A percentile compares a stretch with the other conserved stretches of the same genome.
phyloP scores from a whole-genome alignment of 2,329 filamentous ascomycete genomes.

The Talaromyces sp. region DNA sequence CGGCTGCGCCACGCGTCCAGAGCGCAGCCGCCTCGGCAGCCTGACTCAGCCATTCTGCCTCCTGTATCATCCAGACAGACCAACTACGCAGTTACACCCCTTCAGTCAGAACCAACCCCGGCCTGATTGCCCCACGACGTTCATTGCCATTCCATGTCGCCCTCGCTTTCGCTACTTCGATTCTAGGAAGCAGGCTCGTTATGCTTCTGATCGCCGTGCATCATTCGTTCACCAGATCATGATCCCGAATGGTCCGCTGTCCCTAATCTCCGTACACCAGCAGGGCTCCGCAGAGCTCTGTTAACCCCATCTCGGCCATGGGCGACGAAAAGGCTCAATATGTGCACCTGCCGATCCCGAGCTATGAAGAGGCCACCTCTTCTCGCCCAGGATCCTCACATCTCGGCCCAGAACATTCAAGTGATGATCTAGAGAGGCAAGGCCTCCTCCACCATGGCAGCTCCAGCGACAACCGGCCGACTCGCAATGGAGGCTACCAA shows the following conservation, averaged over 20 bases:
- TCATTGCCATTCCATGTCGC: background rate
- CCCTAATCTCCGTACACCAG: constrained; percentile 23
- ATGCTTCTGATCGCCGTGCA: constrained; percentile 27
- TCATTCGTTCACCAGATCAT: constrained; percentile 34
- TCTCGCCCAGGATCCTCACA: constrained; percentile 50
- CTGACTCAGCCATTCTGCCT: background rate
- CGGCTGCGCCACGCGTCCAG: background rate
- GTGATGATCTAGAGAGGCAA: constrained; percentile 70
- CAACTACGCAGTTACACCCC: background rate
- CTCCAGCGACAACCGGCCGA: constrained; percentile 35
- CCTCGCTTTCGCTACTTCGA: background rate
- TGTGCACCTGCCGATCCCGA: constrained; percentile 67
- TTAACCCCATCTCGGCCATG: constrained; percentile 29
- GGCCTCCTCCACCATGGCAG: constrained; percentile 61
- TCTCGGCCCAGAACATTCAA: constrained; percentile 54
- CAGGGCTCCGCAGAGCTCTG: constrained; percentile 28
- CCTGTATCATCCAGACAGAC: background rate
- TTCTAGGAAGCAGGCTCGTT: background rate
- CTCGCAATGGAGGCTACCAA: constrained; percentile 56
- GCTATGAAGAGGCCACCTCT: constrained; percentile 74
- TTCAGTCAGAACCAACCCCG: background rate
- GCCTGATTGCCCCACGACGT: background rate
- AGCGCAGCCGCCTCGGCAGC: background rate
- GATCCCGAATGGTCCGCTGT: constrained; percentile 28
- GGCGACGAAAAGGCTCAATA: constrained; percentile 54